A percentile compares a stretch with the other conserved stretches of the same genome.
These are phyloP conservation scores for Conringia planisiliqua DNA, from an alignment of 345 rosid genomes.

Conservation along the genomic window DNA sequence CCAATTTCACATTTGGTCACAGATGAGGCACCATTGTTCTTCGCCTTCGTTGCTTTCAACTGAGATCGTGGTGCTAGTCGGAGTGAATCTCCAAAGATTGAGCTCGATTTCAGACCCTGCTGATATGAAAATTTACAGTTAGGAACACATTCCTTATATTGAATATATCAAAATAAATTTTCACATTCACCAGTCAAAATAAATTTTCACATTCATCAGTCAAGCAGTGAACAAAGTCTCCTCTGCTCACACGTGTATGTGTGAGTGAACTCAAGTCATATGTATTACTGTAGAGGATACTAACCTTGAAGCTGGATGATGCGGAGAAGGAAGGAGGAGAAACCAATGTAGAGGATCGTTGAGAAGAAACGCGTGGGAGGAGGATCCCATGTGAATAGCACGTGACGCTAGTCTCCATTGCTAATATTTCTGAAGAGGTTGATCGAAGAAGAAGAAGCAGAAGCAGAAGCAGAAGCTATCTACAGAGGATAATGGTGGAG, in stretches of 20 bases:
- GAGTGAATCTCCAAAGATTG: slow-evolving; percentile 74
- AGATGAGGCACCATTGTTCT: slow-evolving; percentile 49
- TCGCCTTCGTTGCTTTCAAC: slow-evolving; percentile 46
- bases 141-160: neutral
- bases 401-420: slow-evolving; percentile 70
- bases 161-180: neutral
- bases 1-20: slow-evolving; percentile 88
- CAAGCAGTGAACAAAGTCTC: neutral
- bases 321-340: slow-evolving; percentile 57
- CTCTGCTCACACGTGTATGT: neutral
- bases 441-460: slow-evolving; percentile 15
- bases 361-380: slow-evolving; percentile 64
- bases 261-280: neutral
- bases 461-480: slow-evolving; percentile 10
- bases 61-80: slow-evolving; percentile 51
- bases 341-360: slow-evolving; percentile 57
- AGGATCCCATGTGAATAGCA: slow-evolving; percentile 63
- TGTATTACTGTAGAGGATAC: neutral
- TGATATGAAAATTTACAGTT: neutral
- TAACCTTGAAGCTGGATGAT: slow-evolving; percentile 66
- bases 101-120: slow-evolving; percentile 47
- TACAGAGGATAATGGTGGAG: slow-evolving; percentile 1
- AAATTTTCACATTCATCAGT: neutral
- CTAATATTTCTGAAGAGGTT: slow-evolving; percentile 8
- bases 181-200: neutral